Evolutionary conservation across 2,329 filamentous ascomycete genomes (phyloP), one percentile per base, ranked within the genome.

Genomic region (Myriosclerotinia duriaeana): DNA sequence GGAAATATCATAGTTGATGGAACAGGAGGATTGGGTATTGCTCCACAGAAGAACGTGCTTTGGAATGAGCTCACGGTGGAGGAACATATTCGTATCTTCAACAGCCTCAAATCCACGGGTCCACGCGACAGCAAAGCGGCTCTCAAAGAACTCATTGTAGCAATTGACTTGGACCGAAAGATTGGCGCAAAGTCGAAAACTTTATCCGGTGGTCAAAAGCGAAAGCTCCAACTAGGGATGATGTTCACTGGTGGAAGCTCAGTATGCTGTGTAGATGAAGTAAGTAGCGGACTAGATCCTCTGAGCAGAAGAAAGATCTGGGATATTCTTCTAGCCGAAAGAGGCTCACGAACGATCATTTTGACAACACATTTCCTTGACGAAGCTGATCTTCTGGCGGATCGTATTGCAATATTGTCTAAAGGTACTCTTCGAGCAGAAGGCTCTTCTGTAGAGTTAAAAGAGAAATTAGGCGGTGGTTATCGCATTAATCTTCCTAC

Each of bases 301-400:
- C 80, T 97, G 1, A 93, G 90, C 26, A 84, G 94, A 65, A 82
- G 93, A 38, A 97, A 96, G 79, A 91, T 97, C 34, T 97, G 93
- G 93, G 92, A 97, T 72, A 97, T 97, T 68, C 81, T 97, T 30
- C 81, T 97, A 15, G 90, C 90, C 1, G 93, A 97, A 77, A 87
- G 93, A 66, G 93, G 92, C 26, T 83, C 83, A 68, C 83, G 93
- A 53, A 96, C 93, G 0, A 90, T 97, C 72, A 86, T 97, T 53
- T 78, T 97, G 66, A 97, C 93, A 0, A 97, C 93, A 0, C 94
- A 97, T 77, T 97, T 97, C 77, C 82, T 97, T 11, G 94, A 97
- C 74, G 94, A 97, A 78, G 94, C 93, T 0, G 93, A 97, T 74
- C 81, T 97, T 1, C 83, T 97, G 0, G 90, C 93, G 0, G 94